Evolutionary conservation across 805 yeast genomes (phyloP), one percentile per base, ranked within the genome.

Genomic region (Pichia kluyveri): DNA sequence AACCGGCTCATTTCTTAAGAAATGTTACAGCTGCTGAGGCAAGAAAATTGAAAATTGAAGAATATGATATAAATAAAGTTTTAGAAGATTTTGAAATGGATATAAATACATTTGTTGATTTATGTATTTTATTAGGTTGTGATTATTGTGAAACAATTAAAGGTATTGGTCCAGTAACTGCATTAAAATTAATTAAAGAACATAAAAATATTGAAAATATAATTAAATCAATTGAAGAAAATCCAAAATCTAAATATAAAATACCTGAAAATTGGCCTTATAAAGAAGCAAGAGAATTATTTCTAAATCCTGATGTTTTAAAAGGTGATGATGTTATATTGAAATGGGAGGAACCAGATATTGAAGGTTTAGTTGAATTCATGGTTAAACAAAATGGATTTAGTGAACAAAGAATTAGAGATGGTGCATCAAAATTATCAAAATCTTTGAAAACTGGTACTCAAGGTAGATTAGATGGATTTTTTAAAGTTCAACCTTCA

Each of bases 101-200:
- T 43, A 69, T 76, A 41, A 75, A 73, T 26, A 83, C 87, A 50
- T 93, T 93, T 64, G 77, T 93, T 43, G 99, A 93, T 63, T 68
- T 93, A 56, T 90, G 99, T 69, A 91, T 93, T 40, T 71, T 93
- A 58, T 69, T 93, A 42, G 99, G 99, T 1, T 93, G 99, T 67
- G 99, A 93, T 69, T 93, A 93, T 66, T 88, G 96, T 68, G 97
- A 91, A 54, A 86, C 96, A 5, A 90, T 93, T 50, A 80, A 80
- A 57, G 99, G 99, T 26, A 83, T 93, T 51, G 99, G 99, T 9
- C 98, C 98, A 0, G 93, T 86, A 2, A 91, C 96, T 1, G 99
- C 97, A 0, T 72, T 77, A 53, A 91, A 93, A 60, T 72, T 93
- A 51, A 87, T 93, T 52, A 83, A 82, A 60, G 96, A 91, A 60